phyloP scores from a whole-genome alignment of 805 yeast genomes.

The Metschnikowia gruessii region DNA sequence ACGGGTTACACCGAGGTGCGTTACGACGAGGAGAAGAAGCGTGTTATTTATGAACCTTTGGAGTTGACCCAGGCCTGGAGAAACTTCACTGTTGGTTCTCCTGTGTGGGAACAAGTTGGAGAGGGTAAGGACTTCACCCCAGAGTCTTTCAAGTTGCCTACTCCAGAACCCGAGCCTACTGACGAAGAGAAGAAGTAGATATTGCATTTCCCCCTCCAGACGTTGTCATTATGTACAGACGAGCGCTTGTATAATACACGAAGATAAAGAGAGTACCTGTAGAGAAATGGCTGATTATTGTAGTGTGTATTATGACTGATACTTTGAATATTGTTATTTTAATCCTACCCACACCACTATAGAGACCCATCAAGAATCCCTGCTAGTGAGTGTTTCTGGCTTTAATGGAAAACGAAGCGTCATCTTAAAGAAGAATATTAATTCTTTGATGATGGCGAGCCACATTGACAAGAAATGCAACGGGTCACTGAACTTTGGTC shows the following conservation, averaged over 20 bases:
- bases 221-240: constrained; percentile 1
- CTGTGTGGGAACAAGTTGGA: constrained; percentile 92
- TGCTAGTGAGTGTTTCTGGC: too few relatives aligned
- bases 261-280: constrained; percentile 1
- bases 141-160: constrained; percentile 75
- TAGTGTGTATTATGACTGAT: too few relatives aligned
- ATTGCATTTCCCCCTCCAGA: constrained; percentile 1
- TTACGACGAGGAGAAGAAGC: constrained; percentile 87
- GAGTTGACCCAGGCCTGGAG: constrained; percentile 92
- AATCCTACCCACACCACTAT: too few relatives aligned
- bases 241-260: constrained; percentile 7
- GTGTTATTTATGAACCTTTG: constrained; percentile 85
- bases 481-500: too few relatives aligned
- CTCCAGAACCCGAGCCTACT: constrained; percentile 71
- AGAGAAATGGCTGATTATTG: too few relatives aligned
- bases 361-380: too few relatives aligned
- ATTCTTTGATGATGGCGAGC: too few relatives aligned
- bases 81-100: constrained; percentile 82
- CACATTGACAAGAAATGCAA: too few relatives aligned
- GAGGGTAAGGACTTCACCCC: constrained; percentile 82
- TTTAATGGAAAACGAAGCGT: too few relatives aligned
- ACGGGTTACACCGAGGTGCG: constrained; percentile 89
- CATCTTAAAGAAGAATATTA: too few relatives aligned
- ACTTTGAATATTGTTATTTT: too few relatives aligned
- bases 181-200: constrained; percentile 32